These are phyloP conservation scores for Apostasia shenzhenica DNA, from an alignment of 106 monocot genomes.

Conservation along the genomic window DNA sequence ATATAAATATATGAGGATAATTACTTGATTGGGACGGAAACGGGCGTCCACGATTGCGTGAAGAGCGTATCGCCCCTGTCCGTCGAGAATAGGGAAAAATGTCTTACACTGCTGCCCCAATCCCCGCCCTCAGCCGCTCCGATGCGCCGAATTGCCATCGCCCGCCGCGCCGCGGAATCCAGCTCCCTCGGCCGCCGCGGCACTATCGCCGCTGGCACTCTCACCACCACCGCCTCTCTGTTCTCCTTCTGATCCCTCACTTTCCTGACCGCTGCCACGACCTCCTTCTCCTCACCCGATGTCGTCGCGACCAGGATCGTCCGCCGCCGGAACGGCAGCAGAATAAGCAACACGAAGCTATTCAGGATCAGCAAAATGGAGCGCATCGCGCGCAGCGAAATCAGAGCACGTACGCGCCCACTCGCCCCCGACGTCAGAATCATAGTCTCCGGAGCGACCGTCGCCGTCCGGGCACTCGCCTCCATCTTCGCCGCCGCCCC, in stretches of 20 bases:
- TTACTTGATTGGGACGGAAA: conserved; percentile 24
- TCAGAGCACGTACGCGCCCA: conserved; percentile 26
- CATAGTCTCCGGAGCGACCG: neutral
- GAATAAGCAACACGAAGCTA: conserved; percentile 29
- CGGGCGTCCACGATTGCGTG: conserved; percentile 69
- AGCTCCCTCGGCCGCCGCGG: conserved; percentile 18
- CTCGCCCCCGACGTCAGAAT: conserved; percentile 39
- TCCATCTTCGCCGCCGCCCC: neutral
- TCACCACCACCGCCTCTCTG: conserved; percentile 1
- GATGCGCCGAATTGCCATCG: conserved; percentile 52
- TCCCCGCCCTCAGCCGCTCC: conserved; percentile 11
- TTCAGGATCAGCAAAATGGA: conserved; percentile 24
- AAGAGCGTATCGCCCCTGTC: conserved; percentile 61
- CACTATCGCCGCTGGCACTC: conserved; percentile 18
- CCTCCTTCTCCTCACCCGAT: neutral
- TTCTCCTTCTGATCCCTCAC: conserved; percentile 1
- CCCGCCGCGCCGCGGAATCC: conserved; percentile 47
- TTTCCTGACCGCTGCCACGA: neutral
- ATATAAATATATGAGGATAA: too few species aligned
- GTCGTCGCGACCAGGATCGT: conserved; percentile 1
- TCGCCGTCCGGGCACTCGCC: neutral
- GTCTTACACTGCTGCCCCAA: conserved; percentile 19
- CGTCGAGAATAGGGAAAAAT: conserved; percentile 43
- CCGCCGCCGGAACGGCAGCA: conserved; percentile 27
- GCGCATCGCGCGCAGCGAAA: conserved; percentile 27